These are phyloP conservation scores for Dryas octopetala DNA, from an alignment of 306 rosid species.

Conservation along the genomic window DNA sequence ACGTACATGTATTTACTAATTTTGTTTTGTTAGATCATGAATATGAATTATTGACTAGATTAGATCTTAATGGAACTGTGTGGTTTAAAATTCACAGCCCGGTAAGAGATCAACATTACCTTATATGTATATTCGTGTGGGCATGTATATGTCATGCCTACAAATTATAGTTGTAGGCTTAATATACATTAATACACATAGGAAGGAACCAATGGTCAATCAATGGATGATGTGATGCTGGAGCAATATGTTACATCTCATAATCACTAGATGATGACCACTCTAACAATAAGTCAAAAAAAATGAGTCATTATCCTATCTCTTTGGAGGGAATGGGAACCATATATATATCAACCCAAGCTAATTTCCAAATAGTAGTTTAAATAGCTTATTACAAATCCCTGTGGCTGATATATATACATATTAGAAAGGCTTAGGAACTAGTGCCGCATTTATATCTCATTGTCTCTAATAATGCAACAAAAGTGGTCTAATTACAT, in stretches of 20 bases:
- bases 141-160: no score
- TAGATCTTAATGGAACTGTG: no score
- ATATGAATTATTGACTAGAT: no score
- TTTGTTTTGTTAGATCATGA: no score
- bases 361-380: neutral
- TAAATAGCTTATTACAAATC: neutral
- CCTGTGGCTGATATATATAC: neutral
- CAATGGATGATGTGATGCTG: neutral
- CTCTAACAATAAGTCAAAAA: neutral
- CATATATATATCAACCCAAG: neutral
- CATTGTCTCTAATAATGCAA: neutral
- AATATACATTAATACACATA: no score
- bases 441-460: neutral
- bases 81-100: no score
- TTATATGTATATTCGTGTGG: no score
- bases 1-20: no score
- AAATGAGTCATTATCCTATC: conserved; percentile 6
- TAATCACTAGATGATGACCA: neutral
- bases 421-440: neutral
- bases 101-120: no score
- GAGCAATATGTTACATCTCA: neutral
- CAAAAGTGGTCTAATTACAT: neutral
- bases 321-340: conserved; percentile 8
- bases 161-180: no score
- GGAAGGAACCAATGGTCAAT: neutral